A percentile compares a stretch with the other conserved stretches of the same genome.
Evolutionary conservation across 1,284 basidiomycete species (phyloP).

Genomic region (Marasmius oreades): DNA sequence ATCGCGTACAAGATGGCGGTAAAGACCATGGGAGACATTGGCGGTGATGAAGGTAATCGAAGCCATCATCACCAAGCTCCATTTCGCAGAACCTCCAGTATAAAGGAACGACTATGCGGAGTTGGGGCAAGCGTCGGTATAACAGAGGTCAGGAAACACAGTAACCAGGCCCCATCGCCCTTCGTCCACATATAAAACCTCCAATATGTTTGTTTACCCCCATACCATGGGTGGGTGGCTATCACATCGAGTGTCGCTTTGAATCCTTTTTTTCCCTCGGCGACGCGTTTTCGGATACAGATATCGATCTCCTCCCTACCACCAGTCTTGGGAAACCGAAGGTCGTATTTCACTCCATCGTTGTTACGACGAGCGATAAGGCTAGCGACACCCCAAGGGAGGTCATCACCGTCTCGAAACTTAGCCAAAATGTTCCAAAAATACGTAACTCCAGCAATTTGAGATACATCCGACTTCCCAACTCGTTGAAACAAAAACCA

Average conservation of each 20-base stretch:
- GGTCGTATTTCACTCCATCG: conserved; percentile 43
- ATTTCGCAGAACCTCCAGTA: conserved; percentile 21
- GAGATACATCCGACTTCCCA: conserved; percentile 41
- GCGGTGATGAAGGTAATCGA: conserved; percentile 21
- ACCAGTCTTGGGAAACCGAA: conserved; percentile 56
- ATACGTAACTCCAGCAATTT: conserved; percentile 55
- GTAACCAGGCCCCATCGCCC: conserved; percentile 50
- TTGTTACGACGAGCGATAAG: conserved; percentile 44
- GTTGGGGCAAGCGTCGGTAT: conserved; percentile 45
- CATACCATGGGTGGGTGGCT: conserved; percentile 57
- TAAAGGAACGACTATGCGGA: conserved; percentile 40
- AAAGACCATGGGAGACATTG: conserved; percentile 46
- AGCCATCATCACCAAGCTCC: background rate
- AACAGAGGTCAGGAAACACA: conserved; percentile 44
- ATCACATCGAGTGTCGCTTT: conserved; percentile 42
- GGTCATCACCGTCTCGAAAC: conserved; percentile 19
- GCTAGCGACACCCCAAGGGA: no score
- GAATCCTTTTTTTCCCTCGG: conserved; percentile 38
- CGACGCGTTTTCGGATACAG: conserved; percentile 45
- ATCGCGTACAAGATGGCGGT: conserved; percentile 43
- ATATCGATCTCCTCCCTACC: conserved; percentile 65
- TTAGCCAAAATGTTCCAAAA: conserved; percentile 44
- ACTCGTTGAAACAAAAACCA: conserved; percentile 64
- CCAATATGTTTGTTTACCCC: conserved; percentile 46
- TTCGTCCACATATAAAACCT: conserved; percentile 58